Evolutionary conservation across 805 yeast species (phyloP).

Genomic region (Metschnikowia shivogae): DNA sequence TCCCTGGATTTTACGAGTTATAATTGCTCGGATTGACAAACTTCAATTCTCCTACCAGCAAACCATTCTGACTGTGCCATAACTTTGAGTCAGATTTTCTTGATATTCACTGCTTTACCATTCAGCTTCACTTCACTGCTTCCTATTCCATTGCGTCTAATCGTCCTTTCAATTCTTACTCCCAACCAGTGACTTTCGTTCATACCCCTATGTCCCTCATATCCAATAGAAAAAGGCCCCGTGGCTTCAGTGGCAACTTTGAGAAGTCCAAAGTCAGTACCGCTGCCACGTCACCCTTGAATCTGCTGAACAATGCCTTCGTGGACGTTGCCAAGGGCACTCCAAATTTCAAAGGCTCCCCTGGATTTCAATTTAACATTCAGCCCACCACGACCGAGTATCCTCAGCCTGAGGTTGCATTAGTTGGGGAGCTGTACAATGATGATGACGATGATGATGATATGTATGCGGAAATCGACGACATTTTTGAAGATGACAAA

Average conservation of each 20-base stretch:
- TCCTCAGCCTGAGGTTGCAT: slow-evolving; percentile 17
- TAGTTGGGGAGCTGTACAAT: slow-evolving; percentile 16
- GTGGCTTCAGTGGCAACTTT: slow-evolving; percentile 42
- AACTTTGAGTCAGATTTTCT: too few relatives aligned
- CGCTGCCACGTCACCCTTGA: slow-evolving; percentile 6
- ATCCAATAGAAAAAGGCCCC: slow-evolving; percentile 41
- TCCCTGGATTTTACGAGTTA: too few relatives aligned
- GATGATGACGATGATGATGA: slow-evolving; percentile 16
- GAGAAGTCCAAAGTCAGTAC: slow-evolving; percentile 18
- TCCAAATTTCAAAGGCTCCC: background rate
- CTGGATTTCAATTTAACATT: background rate
- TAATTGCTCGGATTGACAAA: too few relatives aligned
- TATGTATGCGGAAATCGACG: slow-evolving; percentile 16
- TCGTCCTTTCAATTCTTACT: background rate
- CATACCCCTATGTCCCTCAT: slow-evolving; percentile 29
- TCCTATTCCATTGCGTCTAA: background rate
- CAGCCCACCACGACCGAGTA: background rate
- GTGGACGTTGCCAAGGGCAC: background rate
- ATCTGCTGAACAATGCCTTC: slow-evolving; percentile 1
- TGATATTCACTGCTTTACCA: background rate
- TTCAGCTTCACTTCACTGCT: background rate
- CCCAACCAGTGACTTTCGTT: background rate
- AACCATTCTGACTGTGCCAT: too few relatives aligned
- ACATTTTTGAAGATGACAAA: slow-evolving; percentile 23
- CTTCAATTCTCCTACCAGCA: too few relatives aligned